These are phyloP conservation scores for Clitocybe nebularis DNA, from an alignment of 1,284 basidiomycete genomes.

Conservation along the genomic window DNA sequence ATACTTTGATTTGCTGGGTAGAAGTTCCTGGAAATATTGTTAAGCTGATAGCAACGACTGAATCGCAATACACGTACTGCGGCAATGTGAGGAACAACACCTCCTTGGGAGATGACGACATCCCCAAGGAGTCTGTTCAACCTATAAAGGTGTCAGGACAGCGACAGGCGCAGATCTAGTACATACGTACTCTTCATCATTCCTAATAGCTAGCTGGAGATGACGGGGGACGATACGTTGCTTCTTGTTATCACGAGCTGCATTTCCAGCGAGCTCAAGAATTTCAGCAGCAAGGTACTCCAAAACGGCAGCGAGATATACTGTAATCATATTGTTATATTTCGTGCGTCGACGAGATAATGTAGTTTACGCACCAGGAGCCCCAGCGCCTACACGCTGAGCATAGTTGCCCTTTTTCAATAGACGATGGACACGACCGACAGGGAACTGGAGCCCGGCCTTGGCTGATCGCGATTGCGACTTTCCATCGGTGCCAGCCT, in stretches of 20 bases:
- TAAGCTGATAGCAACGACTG: too few species aligned
- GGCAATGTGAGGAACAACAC: constrained; percentile 69
- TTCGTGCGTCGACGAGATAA: background rate
- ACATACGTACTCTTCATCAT: constrained; percentile 69
- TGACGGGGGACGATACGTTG: constrained; percentile 89
- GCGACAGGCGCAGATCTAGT: constrained; percentile 2
- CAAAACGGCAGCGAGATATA: constrained; percentile 75
- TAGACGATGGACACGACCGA: constrained; percentile 85
- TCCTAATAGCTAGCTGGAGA: constrained; percentile 84
- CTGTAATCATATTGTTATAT: constrained; percentile 29
- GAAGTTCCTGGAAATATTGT: constrained; percentile 32
- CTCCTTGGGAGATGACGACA: constrained; percentile 90
- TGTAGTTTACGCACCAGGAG: constrained; percentile 58
- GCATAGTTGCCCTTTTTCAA: constrained; percentile 54
- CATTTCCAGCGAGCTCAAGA: constrained; percentile 87
- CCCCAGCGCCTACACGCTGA: constrained; percentile 60
- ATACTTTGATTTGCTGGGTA: constrained; percentile 40
- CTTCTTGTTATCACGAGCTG: constrained; percentile 81
- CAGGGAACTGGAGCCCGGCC: constrained; percentile 54
- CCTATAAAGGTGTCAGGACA: constrained; percentile 23
- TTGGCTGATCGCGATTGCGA: constrained; percentile 72
- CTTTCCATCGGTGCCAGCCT: constrained; percentile 52
- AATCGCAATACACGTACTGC: constrained; percentile 23
- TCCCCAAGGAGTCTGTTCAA: constrained; percentile 72
- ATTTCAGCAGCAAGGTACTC: constrained; percentile 89